Evolutionary conservation across 2,329 filamentous ascomycete species (phyloP).

Genomic region (Nemania bipapillata): DNA sequence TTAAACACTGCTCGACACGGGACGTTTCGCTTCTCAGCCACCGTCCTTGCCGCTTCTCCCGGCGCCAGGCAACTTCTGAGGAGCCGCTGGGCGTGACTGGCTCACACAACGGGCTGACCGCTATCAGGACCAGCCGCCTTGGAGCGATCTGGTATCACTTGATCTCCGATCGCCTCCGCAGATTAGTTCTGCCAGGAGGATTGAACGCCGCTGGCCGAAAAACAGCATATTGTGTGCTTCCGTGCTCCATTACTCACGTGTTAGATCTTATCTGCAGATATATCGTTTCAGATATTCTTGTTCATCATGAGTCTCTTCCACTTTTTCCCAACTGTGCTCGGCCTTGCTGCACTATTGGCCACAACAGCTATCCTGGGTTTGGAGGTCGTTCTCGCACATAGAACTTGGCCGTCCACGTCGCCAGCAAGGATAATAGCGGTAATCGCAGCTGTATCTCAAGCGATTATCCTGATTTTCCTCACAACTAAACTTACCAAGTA

Average conservation of each 20-base stretch:
- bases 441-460: conserved; percentile 55
- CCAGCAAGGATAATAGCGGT: conserved; percentile 53
- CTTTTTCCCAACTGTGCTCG: conserved; percentile 53
- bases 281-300: conserved; percentile 14
- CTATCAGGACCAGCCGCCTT: background rate
- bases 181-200: conserved; percentile 1
- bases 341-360: conserved; percentile 53
- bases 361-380: conserved; percentile 56
- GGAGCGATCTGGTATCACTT: background rate
- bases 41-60: conserved; percentile 2
- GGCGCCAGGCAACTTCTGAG: background rate
- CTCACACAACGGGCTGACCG: conserved; percentile 7
- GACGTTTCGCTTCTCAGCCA: conserved; percentile 16
- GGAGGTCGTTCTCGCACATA: conserved; percentile 56
- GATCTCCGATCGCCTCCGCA: background rate
- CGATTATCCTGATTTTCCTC: conserved; percentile 53
- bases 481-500: conserved; percentile 51
- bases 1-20: conserved; percentile 28
- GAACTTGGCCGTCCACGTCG: conserved; percentile 47
- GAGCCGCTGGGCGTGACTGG: conserved; percentile 8
- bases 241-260: conserved; percentile 4
- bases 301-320: conserved; percentile 52
- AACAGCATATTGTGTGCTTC: background rate
- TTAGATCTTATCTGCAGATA: conserved; percentile 2
- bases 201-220: background rate